Evolutionary conservation across 148 eudicot species (phyloP), one percentile per base, ranked within the genome.

Genomic region (Salicornia ramosissima): DNA sequence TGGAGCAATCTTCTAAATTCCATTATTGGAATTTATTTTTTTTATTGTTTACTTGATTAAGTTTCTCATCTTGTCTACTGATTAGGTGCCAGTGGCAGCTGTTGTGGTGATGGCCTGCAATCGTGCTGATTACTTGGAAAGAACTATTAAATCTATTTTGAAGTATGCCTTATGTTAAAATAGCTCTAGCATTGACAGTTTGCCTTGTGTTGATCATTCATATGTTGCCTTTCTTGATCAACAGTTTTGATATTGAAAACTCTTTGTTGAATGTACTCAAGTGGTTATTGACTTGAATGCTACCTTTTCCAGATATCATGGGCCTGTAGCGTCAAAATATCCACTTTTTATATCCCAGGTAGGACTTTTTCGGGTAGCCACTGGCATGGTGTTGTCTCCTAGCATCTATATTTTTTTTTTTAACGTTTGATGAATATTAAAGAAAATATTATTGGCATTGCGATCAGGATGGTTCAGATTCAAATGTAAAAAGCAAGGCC

Each of bases 311-410:
- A 86, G 89, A 65, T 82, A 88, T 69, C 92, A 83, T 64, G 72
- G 79, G 62, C 67, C 82, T 69, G 83, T 88, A 68, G 83, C 86
- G 45, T 79, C 86, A 59, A 83, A 82, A 68, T 87, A 76, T 78
- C 96, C 98, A 69, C 82, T 93, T 53, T 93, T 93, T 74, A 74
- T 93, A 77, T 93, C 98, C 67, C 98, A 93, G 92, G 98, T 93
- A 79, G 43, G 65, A 51, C 28, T 11, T 22, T 47, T 63, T 67
- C 1, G 55, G 52, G 21, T 6, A 36, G 68, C 50, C 65, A 11
- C 40, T 81, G 24, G 5, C 50, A 47, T 55, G 29, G 30, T 25
- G 19, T 13, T 67, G 10, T 24, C 45, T 61, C 42, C 18, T 52
- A 14, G 25, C n/a, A 18, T 29, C 50, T 29, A 21, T 9, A n/a